A percentile compares a stretch with the other conserved stretches of the same genome.
phyloP scores from a whole-genome alignment of 345 rosid genomes.

The Capsella bursapastoris region DNA sequence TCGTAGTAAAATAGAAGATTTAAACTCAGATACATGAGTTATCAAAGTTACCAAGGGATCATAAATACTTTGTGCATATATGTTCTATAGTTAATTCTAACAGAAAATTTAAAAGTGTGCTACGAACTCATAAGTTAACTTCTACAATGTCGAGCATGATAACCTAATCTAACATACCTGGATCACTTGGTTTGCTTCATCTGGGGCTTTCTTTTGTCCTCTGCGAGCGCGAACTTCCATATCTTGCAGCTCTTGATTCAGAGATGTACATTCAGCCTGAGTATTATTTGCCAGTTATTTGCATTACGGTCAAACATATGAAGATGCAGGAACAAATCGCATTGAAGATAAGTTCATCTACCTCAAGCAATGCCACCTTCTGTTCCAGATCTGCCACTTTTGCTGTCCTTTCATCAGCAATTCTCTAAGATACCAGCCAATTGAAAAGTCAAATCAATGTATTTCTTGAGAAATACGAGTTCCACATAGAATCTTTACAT shows the following conservation, averaged over 20 bases:
- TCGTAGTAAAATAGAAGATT: constrained; percentile 4
- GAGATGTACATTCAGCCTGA: constrained; percentile 86
- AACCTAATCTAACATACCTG: constrained; percentile 62
- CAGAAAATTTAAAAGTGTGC: constrained; percentile 4
- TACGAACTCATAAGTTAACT: constrained; percentile 5
- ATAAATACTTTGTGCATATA: not conserved
- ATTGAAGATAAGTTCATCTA: constrained; percentile 39
- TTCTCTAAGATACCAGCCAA: constrained; percentile 57
- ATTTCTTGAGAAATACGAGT: constrained; percentile 11
- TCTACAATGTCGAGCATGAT: not conserved
- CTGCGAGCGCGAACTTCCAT: constrained; percentile 85
- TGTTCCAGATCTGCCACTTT: constrained; percentile 92
- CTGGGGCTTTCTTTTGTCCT: constrained; percentile 88
- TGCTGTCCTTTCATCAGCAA: constrained; percentile 89
- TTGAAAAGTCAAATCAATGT: constrained; percentile 27
- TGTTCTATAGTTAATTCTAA: not conserved
- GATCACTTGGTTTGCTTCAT: constrained; percentile 87
- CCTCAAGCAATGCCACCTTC: constrained; percentile 95
- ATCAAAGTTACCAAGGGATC: constrained; percentile 21
- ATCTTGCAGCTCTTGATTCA: constrained; percentile 95
- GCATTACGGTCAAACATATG: constrained; percentile 25
- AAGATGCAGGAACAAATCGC: constrained; percentile 8
- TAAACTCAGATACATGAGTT: constrained; percentile 9
- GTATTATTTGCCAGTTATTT: constrained; percentile 36
- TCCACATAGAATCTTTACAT: constrained; percentile 22